Evolutionary conservation across 2,329 filamentous ascomycete genomes (phyloP).

Genomic region (Verticillium alfalfae): DNA sequence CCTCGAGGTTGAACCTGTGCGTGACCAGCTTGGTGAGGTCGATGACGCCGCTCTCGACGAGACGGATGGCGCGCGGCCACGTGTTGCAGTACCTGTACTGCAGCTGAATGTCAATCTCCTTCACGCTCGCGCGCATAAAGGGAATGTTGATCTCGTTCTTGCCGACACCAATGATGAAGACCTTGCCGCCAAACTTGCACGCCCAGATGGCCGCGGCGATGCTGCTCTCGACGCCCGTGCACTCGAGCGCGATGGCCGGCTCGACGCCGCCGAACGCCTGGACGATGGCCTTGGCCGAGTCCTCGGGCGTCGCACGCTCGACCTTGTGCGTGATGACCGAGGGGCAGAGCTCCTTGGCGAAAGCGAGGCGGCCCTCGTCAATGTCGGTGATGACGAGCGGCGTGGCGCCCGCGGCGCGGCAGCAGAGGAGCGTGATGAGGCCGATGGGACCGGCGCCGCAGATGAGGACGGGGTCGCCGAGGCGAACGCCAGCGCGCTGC

Average conservation of each 20-base stretch:
- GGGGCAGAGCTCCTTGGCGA: conserved; percentile 79
- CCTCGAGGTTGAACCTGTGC: conserved; percentile 78
- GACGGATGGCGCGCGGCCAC: conserved; percentile 87
- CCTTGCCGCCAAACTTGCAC: conserved; percentile 91
- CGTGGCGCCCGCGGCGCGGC: conserved; percentile 78
- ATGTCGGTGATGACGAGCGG: conserved; percentile 95
- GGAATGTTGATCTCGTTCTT: conserved; percentile 94
- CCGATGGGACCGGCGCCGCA: conserved; percentile 95
- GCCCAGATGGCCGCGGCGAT: conserved; percentile 83
- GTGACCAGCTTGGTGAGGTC: conserved; percentile 80
- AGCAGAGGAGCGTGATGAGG: conserved; percentile 80
- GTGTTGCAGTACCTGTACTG: conserved; percentile 97
- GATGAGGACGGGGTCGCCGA: conserved; percentile 83
- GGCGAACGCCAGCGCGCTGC: conserved; percentile 71
- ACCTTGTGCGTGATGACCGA: conserved; percentile 77
- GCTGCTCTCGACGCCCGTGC: conserved; percentile 89
- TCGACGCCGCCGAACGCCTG: conserved; percentile 70
- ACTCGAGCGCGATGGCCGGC: conserved; percentile 80
- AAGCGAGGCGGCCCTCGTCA: conserved; percentile 75
- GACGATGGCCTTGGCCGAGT: conserved; percentile 64
- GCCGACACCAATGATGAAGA: conserved; percentile 93
- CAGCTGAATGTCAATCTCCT: conserved; percentile 92
- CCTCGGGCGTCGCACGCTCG: conserved; percentile 59
- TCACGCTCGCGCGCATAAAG: conserved; percentile 87
- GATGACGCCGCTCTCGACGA: conserved; percentile 80